Evolutionary conservation across 169 alveolate genomes (phyloP), one percentile per base, ranked within the genome.

Genomic region (Cystoisospora suis): DNA sequence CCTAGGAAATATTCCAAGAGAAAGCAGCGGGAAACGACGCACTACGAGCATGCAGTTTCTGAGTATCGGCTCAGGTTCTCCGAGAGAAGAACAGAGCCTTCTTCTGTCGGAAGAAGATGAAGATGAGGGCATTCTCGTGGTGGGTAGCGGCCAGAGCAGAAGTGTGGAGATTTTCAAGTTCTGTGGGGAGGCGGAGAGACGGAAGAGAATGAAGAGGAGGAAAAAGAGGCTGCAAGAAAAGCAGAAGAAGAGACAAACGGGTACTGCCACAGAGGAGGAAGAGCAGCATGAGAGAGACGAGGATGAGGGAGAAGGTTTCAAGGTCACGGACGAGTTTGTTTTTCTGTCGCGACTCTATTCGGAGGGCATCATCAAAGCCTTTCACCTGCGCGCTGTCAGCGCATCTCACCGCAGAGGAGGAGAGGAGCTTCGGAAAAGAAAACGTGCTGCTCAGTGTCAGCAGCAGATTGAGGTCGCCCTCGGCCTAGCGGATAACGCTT

Each of bases 271-370:
- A 42, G 53, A 79, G 45, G 53, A 79, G 34, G 61, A 79, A 69
- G n/a, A 36, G n/a, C 53, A 75, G 47, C 20, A 75, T 17, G 88
- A 81, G 56, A 58, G 40, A 56, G 77, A 83, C 12, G 45, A 65
- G 65, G 83, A 45, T 23, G 83, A 32, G 17, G 77, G 34, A 12
- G 12, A 1, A 32, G 75, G 79, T 9, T 72, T 4, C 32, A 15
- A 56, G 42, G 65, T 45, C 34, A 40, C 86, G 27, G 86, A 44
- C 42, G 77, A 86, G 34, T 44, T 70, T 4, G 58, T 86, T 29
- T 86, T 69, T 47, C 85, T 65, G 65, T 53, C 45, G 17, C 75
- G 81, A 44, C 90, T 86, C 58, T 83, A 86, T 59, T 34, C 90
- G 5, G 65, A 32, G 44, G 38, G 81, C 32, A 47, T 65, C 69